Percentiles rank a stretch among this genome's conserved stretches.
These are phyloP conservation scores for Cryomyces minteri DNA, from an alignment of 495 filamentous ascomycete genomes.

Conservation along the genomic window DNA sequence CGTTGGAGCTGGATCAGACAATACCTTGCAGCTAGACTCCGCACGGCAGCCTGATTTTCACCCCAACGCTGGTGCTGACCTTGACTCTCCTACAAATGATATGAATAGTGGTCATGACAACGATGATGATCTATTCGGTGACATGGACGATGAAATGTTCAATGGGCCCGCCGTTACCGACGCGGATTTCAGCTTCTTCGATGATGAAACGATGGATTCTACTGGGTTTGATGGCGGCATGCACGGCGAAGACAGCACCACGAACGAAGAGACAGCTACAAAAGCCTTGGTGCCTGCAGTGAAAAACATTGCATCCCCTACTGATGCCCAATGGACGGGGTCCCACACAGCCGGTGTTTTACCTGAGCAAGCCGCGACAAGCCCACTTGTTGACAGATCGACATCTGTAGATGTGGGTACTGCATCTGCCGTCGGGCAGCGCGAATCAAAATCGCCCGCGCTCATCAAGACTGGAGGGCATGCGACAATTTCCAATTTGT, in stretches of 20 bases:
- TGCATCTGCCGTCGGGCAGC: background rate
- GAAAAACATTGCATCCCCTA: background rate
- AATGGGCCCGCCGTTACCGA: conserved; percentile 57
- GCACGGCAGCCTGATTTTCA: background rate
- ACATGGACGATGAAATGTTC: conserved; percentile 25
- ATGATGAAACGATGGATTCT: conserved; percentile 33
- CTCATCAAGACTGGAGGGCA: background rate
- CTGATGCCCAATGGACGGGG: background rate
- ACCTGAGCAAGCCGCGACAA: background rate
- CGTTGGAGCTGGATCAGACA: background rate
- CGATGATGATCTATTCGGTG: conserved; percentile 52
- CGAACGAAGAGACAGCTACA: conserved; percentile 3
- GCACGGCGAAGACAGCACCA: background rate
- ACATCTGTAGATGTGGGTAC: background rate
- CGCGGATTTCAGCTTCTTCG: conserved; percentile 83
- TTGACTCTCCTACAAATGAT: background rate
- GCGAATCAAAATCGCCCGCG: background rate
- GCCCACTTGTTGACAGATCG: background rate
- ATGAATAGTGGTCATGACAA: background rate
- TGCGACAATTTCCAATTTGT: background rate
- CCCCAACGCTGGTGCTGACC: background rate
- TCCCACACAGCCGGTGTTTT: background rate
- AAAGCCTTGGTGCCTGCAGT: background rate
- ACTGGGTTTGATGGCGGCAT: background rate
- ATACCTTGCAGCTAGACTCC: background rate